Conservation (phyloP, 345 rosid genomes). For the Acer campestre region DNA sequence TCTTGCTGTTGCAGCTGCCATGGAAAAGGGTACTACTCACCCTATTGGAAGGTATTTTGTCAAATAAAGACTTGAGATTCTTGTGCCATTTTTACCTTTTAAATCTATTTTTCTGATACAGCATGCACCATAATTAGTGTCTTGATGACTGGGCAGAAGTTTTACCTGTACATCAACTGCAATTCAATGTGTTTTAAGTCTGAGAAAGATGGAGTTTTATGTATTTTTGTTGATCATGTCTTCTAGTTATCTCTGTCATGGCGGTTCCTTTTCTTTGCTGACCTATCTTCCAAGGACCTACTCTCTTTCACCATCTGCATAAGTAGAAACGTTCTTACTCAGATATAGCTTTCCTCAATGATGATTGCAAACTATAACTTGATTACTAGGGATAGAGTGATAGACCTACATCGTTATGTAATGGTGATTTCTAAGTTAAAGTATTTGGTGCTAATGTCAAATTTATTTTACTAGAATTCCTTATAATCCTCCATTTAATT, state of each 20-base stretch:
- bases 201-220: not conserved
- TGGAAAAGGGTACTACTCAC: constrained; percentile 99
- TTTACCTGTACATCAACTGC: constrained; percentile 5
- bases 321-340: not conserved
- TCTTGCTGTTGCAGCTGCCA: constrained; percentile 97
- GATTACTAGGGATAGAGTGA: not conserved
- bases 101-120: not conserved
- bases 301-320: not conserved
- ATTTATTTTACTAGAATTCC: constrained; percentile 3
- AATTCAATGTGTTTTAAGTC: not conserved
- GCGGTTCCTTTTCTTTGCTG: not conserved
- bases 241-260: not conserved
- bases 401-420: not conserved
- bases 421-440: not conserved
- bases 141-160: not conserved
- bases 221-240: not conserved
- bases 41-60: constrained; percentile 91
- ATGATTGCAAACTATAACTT: not conserved
- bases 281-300: not conserved
- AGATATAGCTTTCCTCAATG: not conserved
- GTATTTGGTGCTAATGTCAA: not conserved
- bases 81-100: not conserved
- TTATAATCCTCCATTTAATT: not conserved
- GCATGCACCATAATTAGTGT: not conserved
- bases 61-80: not conserved